phyloP scores from a whole-genome alignment of 148 eudicot species.

The Rhododendron mucronatum region DNA sequence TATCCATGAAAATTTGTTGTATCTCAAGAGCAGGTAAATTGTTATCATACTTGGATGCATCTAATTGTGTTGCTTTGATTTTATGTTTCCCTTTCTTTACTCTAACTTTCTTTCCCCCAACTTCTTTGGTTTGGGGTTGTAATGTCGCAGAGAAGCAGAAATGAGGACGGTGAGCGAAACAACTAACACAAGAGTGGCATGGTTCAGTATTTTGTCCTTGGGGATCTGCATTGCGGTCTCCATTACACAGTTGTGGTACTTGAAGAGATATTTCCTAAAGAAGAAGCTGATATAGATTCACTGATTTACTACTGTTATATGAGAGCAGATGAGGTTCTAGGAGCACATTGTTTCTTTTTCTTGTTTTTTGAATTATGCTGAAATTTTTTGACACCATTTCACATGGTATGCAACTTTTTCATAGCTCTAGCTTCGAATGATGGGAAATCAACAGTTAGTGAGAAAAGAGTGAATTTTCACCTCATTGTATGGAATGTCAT shows the following conservation, averaged over 20 bases:
- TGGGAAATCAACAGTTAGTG: neutral
- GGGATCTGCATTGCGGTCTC: slow-evolving; percentile 54
- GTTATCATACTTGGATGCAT: neutral
- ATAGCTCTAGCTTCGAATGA: no score
- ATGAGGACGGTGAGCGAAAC: slow-evolving; percentile 74
- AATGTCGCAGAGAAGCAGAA: slow-evolving; percentile 51
- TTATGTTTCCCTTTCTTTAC: neutral
- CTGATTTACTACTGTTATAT: neutral
- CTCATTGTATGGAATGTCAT: neutral
- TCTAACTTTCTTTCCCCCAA: neutral
- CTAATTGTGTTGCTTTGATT: neutral
- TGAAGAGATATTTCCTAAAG: slow-evolving; percentile 64
- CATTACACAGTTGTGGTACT: slow-evolving; percentile 47
- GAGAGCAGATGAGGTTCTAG: neutral
- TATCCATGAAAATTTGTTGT: slow-evolving; percentile 53
- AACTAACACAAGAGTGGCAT: slow-evolving; percentile 60
- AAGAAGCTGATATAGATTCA: slow-evolving; percentile 58
- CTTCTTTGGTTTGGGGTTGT: neutral
- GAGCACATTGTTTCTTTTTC: neutral
- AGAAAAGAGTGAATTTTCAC: neutral
- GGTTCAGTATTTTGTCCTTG: slow-evolving; percentile 63
- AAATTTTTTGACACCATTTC: neutral
- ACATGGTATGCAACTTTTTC: neutral
- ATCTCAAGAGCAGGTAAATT: slow-evolving; percentile 46
- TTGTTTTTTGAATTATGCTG: neutral